These are phyloP conservation scores for Solanum pennellii DNA, from an alignment of 257 asterid genomes.

Conservation along the genomic window DNA sequence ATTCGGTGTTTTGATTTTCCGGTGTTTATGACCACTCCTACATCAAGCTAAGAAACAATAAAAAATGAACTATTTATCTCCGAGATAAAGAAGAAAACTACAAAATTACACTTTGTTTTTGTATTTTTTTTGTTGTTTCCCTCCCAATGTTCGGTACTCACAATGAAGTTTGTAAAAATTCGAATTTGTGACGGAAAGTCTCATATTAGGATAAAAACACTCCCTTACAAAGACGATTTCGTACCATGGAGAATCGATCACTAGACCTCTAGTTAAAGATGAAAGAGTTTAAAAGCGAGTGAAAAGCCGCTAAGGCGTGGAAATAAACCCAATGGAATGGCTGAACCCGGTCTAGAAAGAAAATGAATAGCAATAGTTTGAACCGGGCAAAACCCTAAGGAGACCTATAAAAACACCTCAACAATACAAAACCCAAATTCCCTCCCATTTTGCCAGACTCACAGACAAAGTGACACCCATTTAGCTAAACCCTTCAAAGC, in stretches of 20 bases:
- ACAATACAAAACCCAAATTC: conserved; percentile 34
- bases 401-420: conserved; percentile 8
- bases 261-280: too few species aligned
- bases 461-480: background rate
- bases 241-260: background rate
- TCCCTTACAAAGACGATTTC: too few species aligned
- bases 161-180: accelerated
- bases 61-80: background rate
- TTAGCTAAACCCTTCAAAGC: background rate
- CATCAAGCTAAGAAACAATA: background rate
- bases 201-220: accelerated
- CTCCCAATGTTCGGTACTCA: accelerated
- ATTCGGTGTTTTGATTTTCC: too few species aligned
- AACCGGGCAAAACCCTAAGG: background rate
- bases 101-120: background rate
- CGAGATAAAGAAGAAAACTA: background rate
- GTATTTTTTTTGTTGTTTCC: too few species aligned
- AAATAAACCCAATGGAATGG: background rate
- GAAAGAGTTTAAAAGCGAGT: background rate
- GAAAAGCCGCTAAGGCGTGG: background rate
- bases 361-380: background rate
- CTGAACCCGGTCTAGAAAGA: background rate
- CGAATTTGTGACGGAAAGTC: accelerated
- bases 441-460: conserved; percentile 32
- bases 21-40: too few species aligned